These are phyloP conservation scores for Cytidiella melzeri DNA, from an alignment of 768 basidiomycete genomes.

Conservation along the genomic window DNA sequence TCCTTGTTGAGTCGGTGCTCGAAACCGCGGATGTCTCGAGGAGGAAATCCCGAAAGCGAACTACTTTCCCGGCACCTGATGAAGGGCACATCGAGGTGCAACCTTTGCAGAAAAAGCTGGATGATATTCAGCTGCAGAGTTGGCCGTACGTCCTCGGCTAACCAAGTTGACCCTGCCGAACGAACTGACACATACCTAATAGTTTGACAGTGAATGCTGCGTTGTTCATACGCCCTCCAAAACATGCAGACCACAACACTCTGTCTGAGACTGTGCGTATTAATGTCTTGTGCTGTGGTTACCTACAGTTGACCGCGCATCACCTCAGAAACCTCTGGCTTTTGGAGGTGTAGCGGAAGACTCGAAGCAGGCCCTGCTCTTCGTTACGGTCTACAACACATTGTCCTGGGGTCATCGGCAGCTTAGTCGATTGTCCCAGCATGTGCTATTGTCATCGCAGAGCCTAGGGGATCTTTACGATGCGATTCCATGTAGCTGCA, in stretches of 20 bases:
- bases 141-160: conserved; percentile 47
- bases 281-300: background rate
- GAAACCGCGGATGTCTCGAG: conserved; percentile 28
- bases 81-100: conserved; percentile 41
- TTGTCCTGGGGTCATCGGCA: conserved; percentile 56
- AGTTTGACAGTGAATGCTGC: conserved; percentile 51
- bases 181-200: conserved; percentile 3
- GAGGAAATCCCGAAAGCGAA: conserved; percentile 34
- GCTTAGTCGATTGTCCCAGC: conserved; percentile 59
- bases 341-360: conserved; percentile 3
- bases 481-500: conserved; percentile 57
- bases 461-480: conserved; percentile 59
- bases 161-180: background rate
- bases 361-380: conserved; percentile 42
- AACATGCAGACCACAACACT: conserved; percentile 62
- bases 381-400: conserved; percentile 54
- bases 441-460: conserved; percentile 64
- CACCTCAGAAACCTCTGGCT: conserved; percentile 15
- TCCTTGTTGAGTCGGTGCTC: conserved; percentile 32
- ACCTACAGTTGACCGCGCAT: conserved; percentile 6
- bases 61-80: conserved; percentile 30
- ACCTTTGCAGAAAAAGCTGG: conserved; percentile 45
- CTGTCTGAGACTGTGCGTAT: conserved; percentile 36
- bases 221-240: conserved; percentile 57
- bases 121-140: conserved; percentile 44